Percentiles rank a stretch among this genome's conserved stretches.
These are phyloP conservation scores for Sugiyamaella novakii DNA, from an alignment of 1,139 yeast species.

Conservation along the genomic window DNA sequence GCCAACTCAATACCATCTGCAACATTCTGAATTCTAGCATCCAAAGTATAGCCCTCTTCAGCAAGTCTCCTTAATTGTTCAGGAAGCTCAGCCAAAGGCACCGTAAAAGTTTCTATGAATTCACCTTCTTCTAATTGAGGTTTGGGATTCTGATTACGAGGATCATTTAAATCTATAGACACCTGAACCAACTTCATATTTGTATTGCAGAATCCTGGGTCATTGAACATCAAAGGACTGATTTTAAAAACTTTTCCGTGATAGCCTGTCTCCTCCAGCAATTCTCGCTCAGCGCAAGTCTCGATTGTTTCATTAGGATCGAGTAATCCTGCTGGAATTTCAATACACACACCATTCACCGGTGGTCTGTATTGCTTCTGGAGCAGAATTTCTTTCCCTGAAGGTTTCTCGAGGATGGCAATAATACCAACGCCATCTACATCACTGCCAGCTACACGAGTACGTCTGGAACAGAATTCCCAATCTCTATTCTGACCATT, in stretches of 20 bases:
- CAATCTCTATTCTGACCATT: constrained; percentile 68
- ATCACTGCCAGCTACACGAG: constrained; percentile 66
- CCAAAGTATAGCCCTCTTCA: constrained; percentile 70
- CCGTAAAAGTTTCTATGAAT: constrained; percentile 75
- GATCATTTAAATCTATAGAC: constrained; percentile 67
- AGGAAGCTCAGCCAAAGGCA: constrained; percentile 64
- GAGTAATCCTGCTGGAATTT: constrained; percentile 91
- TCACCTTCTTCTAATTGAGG: constrained; percentile 85
- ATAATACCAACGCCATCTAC: constrained; percentile 90
- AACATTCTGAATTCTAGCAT: constrained; percentile 83
- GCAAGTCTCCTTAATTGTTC: constrained; percentile 54
- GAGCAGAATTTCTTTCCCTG: constrained; percentile 61
- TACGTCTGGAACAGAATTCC: constrained; percentile 89
- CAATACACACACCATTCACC: constrained; percentile 81
- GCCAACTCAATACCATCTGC: constrained; percentile 73
- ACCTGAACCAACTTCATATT: constrained; percentile 80
- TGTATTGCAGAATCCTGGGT: constrained; percentile 90
- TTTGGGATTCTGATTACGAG: constrained; percentile 66
- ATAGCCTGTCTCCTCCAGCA: constrained; percentile 91
- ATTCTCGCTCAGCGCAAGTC: constrained; percentile 81
- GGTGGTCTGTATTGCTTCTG: constrained; percentile 95
- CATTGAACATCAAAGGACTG: constrained; percentile 69
- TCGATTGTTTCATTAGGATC: constrained; percentile 82
- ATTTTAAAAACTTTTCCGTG: constrained; percentile 59
- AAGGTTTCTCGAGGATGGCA: constrained; percentile 60